A percentile compares a stretch with the other conserved stretches of the same genome.
Conservation (phyloP, 2,329 filamentous ascomycete species). For the Colletotrichum musae region DNA sequence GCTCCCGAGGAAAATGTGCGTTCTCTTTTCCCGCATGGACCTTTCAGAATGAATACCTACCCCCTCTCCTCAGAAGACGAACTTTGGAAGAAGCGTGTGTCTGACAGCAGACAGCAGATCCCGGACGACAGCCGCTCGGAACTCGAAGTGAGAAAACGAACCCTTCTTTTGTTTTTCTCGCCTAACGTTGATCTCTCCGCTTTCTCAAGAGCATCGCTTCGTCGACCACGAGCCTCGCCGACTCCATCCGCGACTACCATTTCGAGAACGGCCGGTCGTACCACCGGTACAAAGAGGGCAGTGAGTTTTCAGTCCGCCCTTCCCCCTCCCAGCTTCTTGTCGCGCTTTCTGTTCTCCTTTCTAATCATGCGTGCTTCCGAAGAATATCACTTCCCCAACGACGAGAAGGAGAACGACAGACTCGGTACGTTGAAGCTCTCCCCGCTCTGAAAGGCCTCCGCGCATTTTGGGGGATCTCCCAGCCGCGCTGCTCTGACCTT, state of each 20-base stretch:
- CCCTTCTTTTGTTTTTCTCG: too few relatives aligned
- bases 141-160: not conserved
- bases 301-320: slow-evolving; percentile 30
- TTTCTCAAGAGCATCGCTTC: slow-evolving; percentile 4
- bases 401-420: slow-evolving; percentile 48
- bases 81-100: too few relatives aligned
- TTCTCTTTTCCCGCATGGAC: too few relatives aligned
- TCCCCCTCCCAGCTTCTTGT: too few relatives aligned
- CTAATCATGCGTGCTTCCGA: too few relatives aligned
- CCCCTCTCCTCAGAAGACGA: not conserved
- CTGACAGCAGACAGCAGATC: not conserved
- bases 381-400: slow-evolving; percentile 47
- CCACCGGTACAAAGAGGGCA: slow-evolving; percentile 44
- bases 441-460: too few relatives aligned
- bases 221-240: slow-evolving; percentile 8
- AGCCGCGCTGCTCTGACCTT: not conserved
- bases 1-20: slow-evolving; percentile 8
- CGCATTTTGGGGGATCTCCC: too few relatives aligned
- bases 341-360: too few relatives aligned
- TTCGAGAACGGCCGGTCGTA: slow-evolving; percentile 34
- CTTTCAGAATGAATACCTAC: too few relatives aligned
- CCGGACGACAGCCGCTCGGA: not conserved
- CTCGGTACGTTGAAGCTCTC: slow-evolving; percentile 27
- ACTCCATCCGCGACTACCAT: slow-evolving; percentile 13
- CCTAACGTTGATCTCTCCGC: too few relatives aligned